phyloP scores from a whole-genome alignment of 2,329 filamentous ascomycete genomes.

The Penicillium hesseltinei region DNA sequence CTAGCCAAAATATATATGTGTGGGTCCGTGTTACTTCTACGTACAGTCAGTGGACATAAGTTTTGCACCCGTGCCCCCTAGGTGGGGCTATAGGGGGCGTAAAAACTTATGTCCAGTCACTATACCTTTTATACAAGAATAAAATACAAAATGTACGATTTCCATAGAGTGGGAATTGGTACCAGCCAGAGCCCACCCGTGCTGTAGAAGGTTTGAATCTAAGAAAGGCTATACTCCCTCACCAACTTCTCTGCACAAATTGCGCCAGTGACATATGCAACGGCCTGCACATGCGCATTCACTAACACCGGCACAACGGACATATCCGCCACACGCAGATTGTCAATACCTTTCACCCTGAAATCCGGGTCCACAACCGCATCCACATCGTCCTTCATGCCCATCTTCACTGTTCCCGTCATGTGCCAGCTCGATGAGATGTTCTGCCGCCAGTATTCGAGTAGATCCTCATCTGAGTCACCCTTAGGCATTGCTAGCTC shows the following conservation, averaged over 20 bases:
- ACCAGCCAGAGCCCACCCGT: neutral
- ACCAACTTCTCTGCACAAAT: conserved; percentile 54
- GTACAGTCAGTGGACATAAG: no score
- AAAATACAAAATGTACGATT: neutral
- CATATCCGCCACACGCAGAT: conserved; percentile 45
- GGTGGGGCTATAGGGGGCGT: no score
- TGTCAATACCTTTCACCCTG: conserved; percentile 39
- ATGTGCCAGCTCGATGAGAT: conserved; percentile 55
- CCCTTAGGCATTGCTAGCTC: conserved; percentile 47
- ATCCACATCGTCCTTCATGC: conserved; percentile 42
- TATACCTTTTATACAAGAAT: neutral
- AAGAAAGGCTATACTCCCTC: conserved; percentile 43
- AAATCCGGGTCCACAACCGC: conserved; percentile 51
- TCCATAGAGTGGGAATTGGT: neutral
- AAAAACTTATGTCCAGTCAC: no score
- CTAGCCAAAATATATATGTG: neutral
- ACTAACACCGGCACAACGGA: conserved; percentile 43
- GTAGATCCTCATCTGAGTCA: conserved; percentile 56
- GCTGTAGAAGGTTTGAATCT: neutral
- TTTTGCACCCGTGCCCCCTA: no score
- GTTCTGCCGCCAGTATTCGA: conserved; percentile 49
- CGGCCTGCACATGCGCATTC: conserved; percentile 53
- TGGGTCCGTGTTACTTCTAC: neutral
- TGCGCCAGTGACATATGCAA: conserved; percentile 54
- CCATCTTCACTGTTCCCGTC: conserved; percentile 60